Evolutionary conservation across 176 grass and related monocot genomes (phyloP).

Genomic region (Themeda triandra): DNA sequence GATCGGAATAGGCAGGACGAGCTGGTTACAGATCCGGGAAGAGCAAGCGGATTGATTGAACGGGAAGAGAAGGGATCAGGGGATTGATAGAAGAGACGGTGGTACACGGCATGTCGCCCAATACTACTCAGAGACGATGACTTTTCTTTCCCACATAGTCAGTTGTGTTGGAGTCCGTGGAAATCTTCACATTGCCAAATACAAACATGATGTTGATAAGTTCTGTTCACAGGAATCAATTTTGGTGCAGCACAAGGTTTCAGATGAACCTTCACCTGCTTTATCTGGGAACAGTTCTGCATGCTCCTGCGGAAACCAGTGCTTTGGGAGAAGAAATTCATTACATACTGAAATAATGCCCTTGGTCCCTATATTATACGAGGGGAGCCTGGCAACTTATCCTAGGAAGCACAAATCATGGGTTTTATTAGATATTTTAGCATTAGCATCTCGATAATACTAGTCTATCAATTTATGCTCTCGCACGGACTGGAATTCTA

Average conservation of each 20-base stretch:
- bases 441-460: not conserved
- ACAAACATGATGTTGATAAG: not conserved
- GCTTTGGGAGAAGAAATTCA: not conserved
- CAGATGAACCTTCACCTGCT: not conserved
- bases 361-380: not conserved
- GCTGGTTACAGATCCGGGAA: too few species aligned
- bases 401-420: not conserved
- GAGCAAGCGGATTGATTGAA: too few species aligned
- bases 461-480: not conserved
- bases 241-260: not conserved
- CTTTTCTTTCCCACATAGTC: too few species aligned
- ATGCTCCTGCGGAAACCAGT: not conserved
- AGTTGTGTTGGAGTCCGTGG: not conserved
- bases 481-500: not conserved
- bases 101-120: too few species aligned
- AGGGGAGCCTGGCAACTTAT: not conserved
- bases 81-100: too few species aligned
- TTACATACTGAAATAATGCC: not conserved
- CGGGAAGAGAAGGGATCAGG: too few species aligned
- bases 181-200: not conserved
- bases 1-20: too few species aligned
- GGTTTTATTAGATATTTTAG: not conserved
- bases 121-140: too few species aligned
- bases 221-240: not conserved
- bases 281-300: not conserved